Percentiles rank a stretch among this genome's conserved stretches.
Conservation (phyloP, 495 filamentous ascomycete species). For the Glarea lozoyensis region DNA sequence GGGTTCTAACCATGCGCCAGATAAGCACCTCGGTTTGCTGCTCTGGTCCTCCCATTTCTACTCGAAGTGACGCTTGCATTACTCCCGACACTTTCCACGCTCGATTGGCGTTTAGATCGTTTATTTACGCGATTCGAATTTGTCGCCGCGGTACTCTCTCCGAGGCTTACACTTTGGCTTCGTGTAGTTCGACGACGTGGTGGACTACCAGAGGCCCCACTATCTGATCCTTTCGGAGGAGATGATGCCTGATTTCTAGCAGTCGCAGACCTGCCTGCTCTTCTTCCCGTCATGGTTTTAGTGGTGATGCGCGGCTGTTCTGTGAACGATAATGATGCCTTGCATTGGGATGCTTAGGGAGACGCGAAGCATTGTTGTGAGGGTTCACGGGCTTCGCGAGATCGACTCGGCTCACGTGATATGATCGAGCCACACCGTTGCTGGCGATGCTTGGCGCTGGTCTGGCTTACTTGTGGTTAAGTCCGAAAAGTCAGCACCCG, state of each 20-base stretch:
- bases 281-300: constrained; percentile 25
- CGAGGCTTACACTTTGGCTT: constrained; percentile 32
- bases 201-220: constrained; percentile 13
- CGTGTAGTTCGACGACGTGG: constrained; percentile 21
- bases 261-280: constrained; percentile 18
- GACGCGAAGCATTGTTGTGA: no score
- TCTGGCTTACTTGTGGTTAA: no score
- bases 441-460: no score
- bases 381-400: no score
- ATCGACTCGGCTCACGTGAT: no score
- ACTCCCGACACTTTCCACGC: constrained; percentile 22
- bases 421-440: no score
- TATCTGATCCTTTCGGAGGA: constrained; percentile 14
- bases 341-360: no score
- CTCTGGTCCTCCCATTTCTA: constrained; percentile 7
- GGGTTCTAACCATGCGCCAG: constrained; percentile 4
- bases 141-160: constrained; percentile 12
- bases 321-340: no score
- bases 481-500: no score
- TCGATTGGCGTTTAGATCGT: constrained; percentile 23
- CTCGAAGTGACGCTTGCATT: constrained; percentile 8
- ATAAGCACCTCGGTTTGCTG: background rate
- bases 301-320: no score
- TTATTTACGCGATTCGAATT: constrained; percentile 4
- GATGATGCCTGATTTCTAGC: constrained; percentile 23